Conservation (phyloP, 495 filamentous ascomycete species). For the Aspergillus haitiensis region DNA sequence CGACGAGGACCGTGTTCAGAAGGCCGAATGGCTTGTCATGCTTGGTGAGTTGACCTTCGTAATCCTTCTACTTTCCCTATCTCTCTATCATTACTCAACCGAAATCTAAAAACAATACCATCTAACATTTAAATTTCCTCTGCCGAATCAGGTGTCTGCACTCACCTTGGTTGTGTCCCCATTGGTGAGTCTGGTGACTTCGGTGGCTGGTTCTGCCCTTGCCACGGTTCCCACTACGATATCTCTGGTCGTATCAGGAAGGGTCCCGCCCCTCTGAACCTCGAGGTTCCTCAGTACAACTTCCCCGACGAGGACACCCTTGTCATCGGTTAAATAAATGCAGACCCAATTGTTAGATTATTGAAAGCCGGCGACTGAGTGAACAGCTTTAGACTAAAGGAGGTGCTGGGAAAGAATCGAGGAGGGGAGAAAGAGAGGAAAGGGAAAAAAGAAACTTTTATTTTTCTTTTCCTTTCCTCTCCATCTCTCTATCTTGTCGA, state of each 20-base stretch:
- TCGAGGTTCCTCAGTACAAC: slow-evolving; percentile 89
- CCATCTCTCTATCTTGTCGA: slow-evolving; percentile 39
- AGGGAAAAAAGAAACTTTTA: slow-evolving; percentile 27
- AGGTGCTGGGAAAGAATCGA: slow-evolving; percentile 14
- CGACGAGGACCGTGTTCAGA: slow-evolving; percentile 91
- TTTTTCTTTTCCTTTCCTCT: slow-evolving; percentile 38
- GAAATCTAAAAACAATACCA: neutral
- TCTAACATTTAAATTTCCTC: slow-evolving; percentile 16
- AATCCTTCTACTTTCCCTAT: slow-evolving; percentile 4
- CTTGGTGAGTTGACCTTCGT: slow-evolving; percentile 60
- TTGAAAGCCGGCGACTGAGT: slow-evolving; percentile 4
- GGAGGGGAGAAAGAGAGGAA: slow-evolving; percentile 20
- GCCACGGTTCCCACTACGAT: slow-evolving; percentile 99
- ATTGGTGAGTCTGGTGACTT: slow-evolving; percentile 98
- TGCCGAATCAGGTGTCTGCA: slow-evolving; percentile 77
- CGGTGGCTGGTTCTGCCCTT: slow-evolving; percentile 99
- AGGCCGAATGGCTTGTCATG: slow-evolving; percentile 99
- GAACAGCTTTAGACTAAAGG: slow-evolving; percentile 23
- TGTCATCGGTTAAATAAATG: slow-evolving; percentile 67
- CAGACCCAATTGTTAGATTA: slow-evolving; percentile 7
- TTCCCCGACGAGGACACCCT: slow-evolving; percentile 79
- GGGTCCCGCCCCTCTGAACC: slow-evolving; percentile 94
- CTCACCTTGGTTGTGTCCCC: slow-evolving; percentile 96
- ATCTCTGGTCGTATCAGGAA: slow-evolving; percentile 95
- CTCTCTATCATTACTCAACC: no score